A percentile compares a stretch with the other conserved stretches of the same genome.
phyloP scores from a whole-genome alignment of 371 early-diverging fungal species.

The Smittium mucronatum region DNA sequence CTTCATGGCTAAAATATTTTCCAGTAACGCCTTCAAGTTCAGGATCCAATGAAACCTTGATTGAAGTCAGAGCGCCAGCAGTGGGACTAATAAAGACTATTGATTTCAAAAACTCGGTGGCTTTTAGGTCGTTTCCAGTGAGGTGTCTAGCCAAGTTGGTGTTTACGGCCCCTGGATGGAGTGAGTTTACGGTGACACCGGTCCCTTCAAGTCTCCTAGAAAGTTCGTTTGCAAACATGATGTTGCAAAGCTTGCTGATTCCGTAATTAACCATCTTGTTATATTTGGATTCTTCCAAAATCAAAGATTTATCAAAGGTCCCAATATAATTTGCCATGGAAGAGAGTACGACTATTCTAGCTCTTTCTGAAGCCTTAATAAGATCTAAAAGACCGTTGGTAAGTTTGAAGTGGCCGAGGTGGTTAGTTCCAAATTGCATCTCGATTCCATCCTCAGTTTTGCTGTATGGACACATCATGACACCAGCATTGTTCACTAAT shows the following conservation, averaged over 20 bases:
- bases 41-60: conserved; percentile 46
- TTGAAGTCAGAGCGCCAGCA: conserved; percentile 40
- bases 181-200: conserved; percentile 40
- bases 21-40: conserved; percentile 40
- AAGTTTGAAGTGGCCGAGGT: conserved; percentile 16
- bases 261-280: neutral
- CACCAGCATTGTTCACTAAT: conserved; percentile 16
- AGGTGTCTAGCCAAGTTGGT: conserved; percentile 36
- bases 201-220: conserved; percentile 24
- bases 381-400: conserved; percentile 6
- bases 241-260: conserved; percentile 11
- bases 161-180: conserved; percentile 47
- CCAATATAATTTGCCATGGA: conserved; percentile 13
- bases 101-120: neutral
- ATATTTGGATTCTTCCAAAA: neutral
- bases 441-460: conserved; percentile 16
- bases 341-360: conserved; percentile 8
- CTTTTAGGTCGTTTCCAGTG: neutral
- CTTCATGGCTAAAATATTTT: conserved; percentile 27
- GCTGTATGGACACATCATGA: neutral
- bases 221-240: conserved; percentile 10
- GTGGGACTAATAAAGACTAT: conserved; percentile 21
- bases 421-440: conserved; percentile 19
- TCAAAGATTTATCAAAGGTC: conserved; percentile 17
- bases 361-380: neutral